These are phyloP conservation scores for Tricholoma furcatifolium DNA, from an alignment of 768 basidiomycete genomes.

Conservation along the genomic window DNA sequence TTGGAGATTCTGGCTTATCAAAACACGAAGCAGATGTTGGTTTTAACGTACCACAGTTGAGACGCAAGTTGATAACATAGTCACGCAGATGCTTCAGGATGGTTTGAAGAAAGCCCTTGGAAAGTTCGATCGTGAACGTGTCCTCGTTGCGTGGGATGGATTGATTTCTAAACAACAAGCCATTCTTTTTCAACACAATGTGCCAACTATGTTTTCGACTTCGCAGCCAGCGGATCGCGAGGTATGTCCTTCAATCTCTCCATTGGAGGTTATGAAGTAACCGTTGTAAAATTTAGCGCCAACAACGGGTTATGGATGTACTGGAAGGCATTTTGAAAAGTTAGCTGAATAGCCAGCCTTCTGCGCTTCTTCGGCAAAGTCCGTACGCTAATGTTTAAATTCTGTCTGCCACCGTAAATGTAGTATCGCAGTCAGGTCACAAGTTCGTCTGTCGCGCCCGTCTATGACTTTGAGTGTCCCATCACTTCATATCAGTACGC, in stretches of 20 bases:
- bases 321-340: constrained; percentile 51
- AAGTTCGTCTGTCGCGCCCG: too few species aligned
- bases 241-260: constrained; percentile 33
- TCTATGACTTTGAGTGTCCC: too few species aligned
- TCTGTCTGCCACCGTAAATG: too few species aligned
- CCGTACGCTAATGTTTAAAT: too few species aligned
- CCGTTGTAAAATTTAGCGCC: constrained; percentile 43
- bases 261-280: neutral
- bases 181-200: constrained; percentile 52
- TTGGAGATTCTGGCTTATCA: constrained; percentile 56
- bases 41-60: neutral
- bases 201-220: constrained; percentile 74
- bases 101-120: constrained; percentile 63
- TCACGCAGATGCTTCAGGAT: constrained; percentile 60
- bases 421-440: too few species aligned
- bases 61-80: constrained; percentile 2
- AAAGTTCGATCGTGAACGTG: constrained; percentile 70
- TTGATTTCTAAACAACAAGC: constrained; percentile 71
- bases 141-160: constrained; percentile 73
- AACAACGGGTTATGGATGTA: constrained; percentile 69
- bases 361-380: too few species aligned
- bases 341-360: neutral
- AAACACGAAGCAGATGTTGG: constrained; percentile 67
- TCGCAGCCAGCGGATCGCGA: constrained; percentile 47
- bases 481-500: too few species aligned